Evolutionary conservation across 306 rosid genomes (phyloP), one percentile per base, ranked within the genome.

Genomic region (Amphicarpaea edgeworthii): DNA sequence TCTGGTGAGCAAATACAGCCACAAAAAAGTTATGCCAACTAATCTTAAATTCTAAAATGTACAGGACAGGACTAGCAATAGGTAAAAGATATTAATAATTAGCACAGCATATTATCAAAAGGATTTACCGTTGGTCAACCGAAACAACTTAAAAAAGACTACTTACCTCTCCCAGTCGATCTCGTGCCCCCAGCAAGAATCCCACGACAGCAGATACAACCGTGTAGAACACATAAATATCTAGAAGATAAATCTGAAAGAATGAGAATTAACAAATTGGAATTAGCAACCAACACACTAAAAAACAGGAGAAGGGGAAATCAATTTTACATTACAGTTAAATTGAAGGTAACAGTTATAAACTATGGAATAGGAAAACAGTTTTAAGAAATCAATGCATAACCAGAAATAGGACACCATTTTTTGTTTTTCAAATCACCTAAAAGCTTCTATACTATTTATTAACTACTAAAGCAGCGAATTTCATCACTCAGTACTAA

Each of bases 171-270:
- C 98, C 98, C 64, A 94, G 86, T 37, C 95, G 96, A 83, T 84
- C 97, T 83, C 96, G 90, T 40, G 96, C 98, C 34, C 98, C 98
- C 12, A 90, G 90, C 85, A 94, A 84, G 89, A 88, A 94, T 75
- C 98, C 97, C 82, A 85, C 87, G 75, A 92, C 86, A 68, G 96
- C 85, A 23, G 96, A 92, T 63, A 85, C 68, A 53, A 94, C n/a
- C 10, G 93, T 89, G 88, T 94, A 94, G 80, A 94, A 92, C 30
- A 94, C 71, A 24, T 91, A 74, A 46, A 88, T 73, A 83, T 94
- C 98, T 66, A 94, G 75, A 63, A 94, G 88, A 79, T 94, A 94
- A 64, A 94, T 94, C 98, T 94, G 96, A 73, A 76, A 69, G 3
- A 76, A 40, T 62, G 37, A 62, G 64, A 73, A 73, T 62, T 12